phyloP scores from a whole-genome alignment of 1,139 yeast genomes.

The Blastobotrys buckinghamii region DNA sequence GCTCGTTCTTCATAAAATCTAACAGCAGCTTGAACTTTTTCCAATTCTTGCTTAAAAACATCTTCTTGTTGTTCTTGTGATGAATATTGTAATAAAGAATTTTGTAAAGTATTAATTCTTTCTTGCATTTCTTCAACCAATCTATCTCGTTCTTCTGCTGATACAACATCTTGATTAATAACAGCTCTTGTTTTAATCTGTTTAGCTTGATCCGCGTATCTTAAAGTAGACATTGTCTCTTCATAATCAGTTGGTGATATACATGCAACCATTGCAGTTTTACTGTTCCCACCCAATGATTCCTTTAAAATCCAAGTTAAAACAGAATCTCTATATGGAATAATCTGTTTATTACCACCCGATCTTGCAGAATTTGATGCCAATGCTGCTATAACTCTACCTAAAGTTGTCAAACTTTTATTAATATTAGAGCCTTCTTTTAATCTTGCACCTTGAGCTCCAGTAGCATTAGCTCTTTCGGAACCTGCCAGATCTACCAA shows the following conservation, averaged over 20 bases:
- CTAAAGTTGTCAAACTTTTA: constrained; percentile 67
- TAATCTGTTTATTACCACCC: constrained; percentile 29
- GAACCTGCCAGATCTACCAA: constrained; percentile 81
- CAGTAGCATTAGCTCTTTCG: constrained; percentile 60
- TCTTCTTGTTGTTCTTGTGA: constrained; percentile 24
- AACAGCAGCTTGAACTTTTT: constrained; percentile 33
- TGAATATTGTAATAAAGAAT: constrained; percentile 24
- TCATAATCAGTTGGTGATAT: constrained; percentile 71
- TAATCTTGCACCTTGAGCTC: constrained; percentile 58
- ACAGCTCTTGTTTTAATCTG: constrained; percentile 58
- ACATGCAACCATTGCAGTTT: constrained; percentile 72
- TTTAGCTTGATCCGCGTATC: constrained; percentile 73
- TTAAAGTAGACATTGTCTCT: constrained; percentile 64
- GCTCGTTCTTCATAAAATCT: constrained; percentile 43
- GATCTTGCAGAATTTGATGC: constrained; percentile 34
- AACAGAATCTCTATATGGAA: constrained; percentile 69
- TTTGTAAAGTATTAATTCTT: constrained; percentile 37
- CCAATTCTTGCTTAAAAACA: constrained; percentile 29
- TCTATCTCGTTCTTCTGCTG: constrained; percentile 35
- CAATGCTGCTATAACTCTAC: constrained; percentile 62
- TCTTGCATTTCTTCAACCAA: constrained; percentile 38
- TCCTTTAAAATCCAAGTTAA: constrained; percentile 70
- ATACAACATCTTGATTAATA: constrained; percentile 41
- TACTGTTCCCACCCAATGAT: constrained; percentile 67
- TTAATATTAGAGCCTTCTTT: constrained; percentile 73